Evolutionary conservation across 106 monocot genomes (phyloP).

Genomic region (Dendrobium catenatum): DNA sequence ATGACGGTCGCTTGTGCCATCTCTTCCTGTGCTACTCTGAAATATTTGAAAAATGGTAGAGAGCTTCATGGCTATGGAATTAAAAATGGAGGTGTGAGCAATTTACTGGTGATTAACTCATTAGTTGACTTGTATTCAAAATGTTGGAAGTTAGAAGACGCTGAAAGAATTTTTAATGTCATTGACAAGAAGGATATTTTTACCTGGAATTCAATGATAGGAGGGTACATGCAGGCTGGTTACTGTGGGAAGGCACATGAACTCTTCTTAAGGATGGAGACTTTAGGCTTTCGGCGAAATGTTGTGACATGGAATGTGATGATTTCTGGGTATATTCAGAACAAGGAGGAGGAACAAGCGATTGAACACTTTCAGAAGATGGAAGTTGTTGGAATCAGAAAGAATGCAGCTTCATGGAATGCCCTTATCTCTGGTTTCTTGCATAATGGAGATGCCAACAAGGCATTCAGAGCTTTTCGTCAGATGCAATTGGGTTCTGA

Average conservation of each 20-base stretch:
- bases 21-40: constrained; percentile 72
- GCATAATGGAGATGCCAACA: constrained; percentile 43
- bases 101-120: constrained; percentile 56
- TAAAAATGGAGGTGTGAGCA: constrained; percentile 29
- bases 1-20: constrained; percentile 63
- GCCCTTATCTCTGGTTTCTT: constrained; percentile 62
- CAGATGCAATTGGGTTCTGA: constrained; percentile 49
- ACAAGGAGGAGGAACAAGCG: constrained; percentile 74
- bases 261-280: constrained; percentile 75
- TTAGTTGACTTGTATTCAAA: constrained; percentile 86
- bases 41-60: constrained; percentile 36
- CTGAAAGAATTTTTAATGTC: constrained; percentile 39
- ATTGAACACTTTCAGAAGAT: constrained; percentile 74
- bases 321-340: constrained; percentile 79
- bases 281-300: constrained; percentile 43
- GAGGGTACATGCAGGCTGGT: constrained; percentile 63
- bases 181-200: constrained; percentile 60
- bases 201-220: constrained; percentile 94
- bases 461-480: constrained; percentile 57
- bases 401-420: constrained; percentile 83
- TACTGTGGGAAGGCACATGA: constrained; percentile 73
- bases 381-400: constrained; percentile 55
- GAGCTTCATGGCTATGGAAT: constrained; percentile 58
- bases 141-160: constrained; percentile 57
- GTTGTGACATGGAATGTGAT: constrained; percentile 88